Base-by-base conservation (phyloP, 257 asterid genomes). In the Verbena officinalis region DNA sequence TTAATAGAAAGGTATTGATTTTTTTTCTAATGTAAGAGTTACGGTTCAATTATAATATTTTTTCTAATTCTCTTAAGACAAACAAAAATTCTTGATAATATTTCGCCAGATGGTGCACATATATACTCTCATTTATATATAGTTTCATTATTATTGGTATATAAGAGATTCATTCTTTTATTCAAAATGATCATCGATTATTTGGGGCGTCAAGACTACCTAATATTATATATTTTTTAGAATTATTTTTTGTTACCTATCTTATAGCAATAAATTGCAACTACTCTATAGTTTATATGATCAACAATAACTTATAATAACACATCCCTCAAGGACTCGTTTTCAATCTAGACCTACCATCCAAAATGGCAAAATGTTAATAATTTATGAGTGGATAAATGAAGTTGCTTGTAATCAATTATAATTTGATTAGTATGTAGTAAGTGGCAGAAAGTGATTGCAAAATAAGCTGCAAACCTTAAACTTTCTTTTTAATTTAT, bases 361-460 rank as follows among this genome's bases (percentile, higher is more conserved):
- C 59, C 12, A n/a, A n/a, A n/a, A n/a, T n/a, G n/a, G n/a, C n/a
- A n/a, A 53, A 13, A 14, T 54, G 19, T 52, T 52, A 52, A 24
- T 53, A 27, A 54, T 54, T 13, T 54, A n/a, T 27, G 11, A 54
- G 39, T 54, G 40, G 39, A 54, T 54, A 1, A 30, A 3, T 27
- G 40, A 27, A 24, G 40, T 54, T 54, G 59, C 58, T 54, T 54
- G 22, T 54, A 54, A 27, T 54, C 39, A 30, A 54, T 54, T 54
- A 27, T 7, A 14, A 4, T 36, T 54, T 54, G 59, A 13, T 54
- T 54, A n/a, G 23, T 13, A 53, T 5, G 59, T 23, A n/a, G 30
- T 54, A 14, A 6, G 22, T 30, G 22, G 24, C 22, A 27, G 40
- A 54, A 1, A 24, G 40, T 54, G 59, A 54, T 27, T 39, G 22